phyloP scores from a whole-genome alignment of 2,329 filamentous ascomycete species.

The Rhynchosporium graminicola region DNA sequence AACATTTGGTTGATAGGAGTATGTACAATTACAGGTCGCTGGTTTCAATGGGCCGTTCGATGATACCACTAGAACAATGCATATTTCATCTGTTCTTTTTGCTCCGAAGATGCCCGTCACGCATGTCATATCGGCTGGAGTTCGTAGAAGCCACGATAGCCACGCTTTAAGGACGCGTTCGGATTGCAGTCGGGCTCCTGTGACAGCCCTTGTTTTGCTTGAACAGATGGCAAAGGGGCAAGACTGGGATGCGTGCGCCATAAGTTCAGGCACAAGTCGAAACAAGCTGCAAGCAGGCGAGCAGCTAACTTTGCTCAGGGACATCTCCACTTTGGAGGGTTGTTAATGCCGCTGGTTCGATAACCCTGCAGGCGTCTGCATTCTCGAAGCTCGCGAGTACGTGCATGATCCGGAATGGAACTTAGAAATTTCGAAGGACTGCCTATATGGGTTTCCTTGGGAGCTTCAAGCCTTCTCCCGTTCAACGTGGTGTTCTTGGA shows the following conservation, averaged over 20 bases:
- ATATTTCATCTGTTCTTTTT: conserved; percentile 12
- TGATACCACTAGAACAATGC: conserved; percentile 22
- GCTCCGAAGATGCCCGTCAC: neutral
- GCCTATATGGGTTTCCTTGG: neutral
- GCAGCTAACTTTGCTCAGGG: neutral
- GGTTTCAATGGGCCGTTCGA: conserved; percentile 3
- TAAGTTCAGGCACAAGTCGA: neutral
- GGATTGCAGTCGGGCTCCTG: neutral
- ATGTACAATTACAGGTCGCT: conserved; percentile 14
- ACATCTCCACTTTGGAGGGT: neutral
- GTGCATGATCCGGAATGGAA: neutral
- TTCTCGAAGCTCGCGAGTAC: neutral
- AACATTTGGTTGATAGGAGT: conserved; percentile 3
- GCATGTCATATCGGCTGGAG: neutral
- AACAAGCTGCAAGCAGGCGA: neutral
- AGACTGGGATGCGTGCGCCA: neutral
- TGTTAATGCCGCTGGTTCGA: conserved; percentile 2
- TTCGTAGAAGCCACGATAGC: neutral
- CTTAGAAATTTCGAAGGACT: neutral
- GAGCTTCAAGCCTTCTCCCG: neutral
- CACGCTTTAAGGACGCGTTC: neutral
- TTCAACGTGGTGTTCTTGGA: neutral
- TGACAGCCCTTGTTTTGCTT: conserved; percentile 2
- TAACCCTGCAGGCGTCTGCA: neutral
- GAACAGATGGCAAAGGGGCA: neutral